Evolutionary conservation across 176 grass and related monocot species (phyloP).

Genomic region (Phyllostachys edulis): DNA sequence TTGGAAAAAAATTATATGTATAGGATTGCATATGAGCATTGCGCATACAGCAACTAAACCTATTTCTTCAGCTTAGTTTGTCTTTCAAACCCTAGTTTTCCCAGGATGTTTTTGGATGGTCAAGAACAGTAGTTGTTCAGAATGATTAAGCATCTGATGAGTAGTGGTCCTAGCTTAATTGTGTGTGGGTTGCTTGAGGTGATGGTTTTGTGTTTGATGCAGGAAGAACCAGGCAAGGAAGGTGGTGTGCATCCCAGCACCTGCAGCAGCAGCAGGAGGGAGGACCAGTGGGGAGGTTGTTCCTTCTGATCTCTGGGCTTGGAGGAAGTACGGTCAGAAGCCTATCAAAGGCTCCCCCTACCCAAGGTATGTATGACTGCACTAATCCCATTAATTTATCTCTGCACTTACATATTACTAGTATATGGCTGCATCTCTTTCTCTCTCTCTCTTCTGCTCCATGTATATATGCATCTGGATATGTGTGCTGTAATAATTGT

Average conservation of each 20-base stretch:
- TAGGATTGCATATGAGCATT: not conserved
- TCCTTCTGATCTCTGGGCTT: constrained; percentile 98
- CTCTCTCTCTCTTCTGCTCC: not conserved
- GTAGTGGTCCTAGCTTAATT: not conserved
- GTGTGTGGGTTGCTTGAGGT: not conserved
- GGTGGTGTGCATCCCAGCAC: constrained; percentile 94
- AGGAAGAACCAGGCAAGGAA: constrained; percentile 96
- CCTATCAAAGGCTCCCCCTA: constrained; percentile 99
- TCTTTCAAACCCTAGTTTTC: constrained; percentile 26
- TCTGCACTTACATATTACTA: not conserved
- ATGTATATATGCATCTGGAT: constrained; percentile 24
- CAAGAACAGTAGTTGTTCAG: not conserved
- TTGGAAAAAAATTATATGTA: not conserved
- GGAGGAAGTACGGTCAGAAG: constrained; percentile 99
- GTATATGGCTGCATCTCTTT: not conserved
- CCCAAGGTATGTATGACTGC: constrained; percentile 62
- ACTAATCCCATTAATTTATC: not conserved
- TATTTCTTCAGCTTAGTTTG: constrained; percentile 8
- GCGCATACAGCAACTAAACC: not conserved
- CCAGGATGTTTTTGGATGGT: not conserved
- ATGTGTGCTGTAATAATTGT: constrained; percentile 18
- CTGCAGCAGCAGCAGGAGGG: constrained; percentile 47
- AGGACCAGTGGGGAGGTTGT: constrained; percentile 78
- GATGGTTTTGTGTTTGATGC: constrained; percentile 31
- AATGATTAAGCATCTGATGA: constrained; percentile 8